Percentiles rank a stretch among this genome's conserved stretches.
phyloP scores from a whole-genome alignment of 1,284 basidiomycete species.

The Rhizoctonia solani region DNA sequence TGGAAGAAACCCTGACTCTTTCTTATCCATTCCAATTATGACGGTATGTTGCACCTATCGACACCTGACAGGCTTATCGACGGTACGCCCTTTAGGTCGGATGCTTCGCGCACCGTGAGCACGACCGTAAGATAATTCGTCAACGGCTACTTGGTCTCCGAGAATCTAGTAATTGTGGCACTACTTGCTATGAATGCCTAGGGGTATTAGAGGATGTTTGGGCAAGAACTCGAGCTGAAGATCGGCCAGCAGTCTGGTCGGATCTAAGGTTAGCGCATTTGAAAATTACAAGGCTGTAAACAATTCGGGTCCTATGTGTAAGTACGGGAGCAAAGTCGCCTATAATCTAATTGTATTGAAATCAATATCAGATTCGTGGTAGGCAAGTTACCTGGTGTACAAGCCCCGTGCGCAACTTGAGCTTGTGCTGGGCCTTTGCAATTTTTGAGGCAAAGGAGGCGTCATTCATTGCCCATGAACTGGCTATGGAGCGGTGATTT shows the following conservation, averaged over 20 bases:
- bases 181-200: not conserved
- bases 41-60: not conserved
- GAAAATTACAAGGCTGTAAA: not conserved
- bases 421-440: too few species aligned
- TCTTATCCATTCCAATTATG: not conserved
- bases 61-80: not conserved
- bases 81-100: not conserved
- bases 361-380: too few species aligned
- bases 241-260: not conserved
- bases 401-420: too few species aligned
- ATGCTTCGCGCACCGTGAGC: not conserved
- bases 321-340: too few species aligned
- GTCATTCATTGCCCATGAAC: too few species aligned
- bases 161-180: not conserved
- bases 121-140: not conserved
- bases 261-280: not conserved
- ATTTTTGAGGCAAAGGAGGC: too few species aligned
- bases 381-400: too few species aligned
- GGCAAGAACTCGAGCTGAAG: not conserved
- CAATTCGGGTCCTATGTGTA: too few species aligned
- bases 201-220: not conserved
- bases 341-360: too few species aligned
- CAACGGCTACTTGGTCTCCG: not conserved
- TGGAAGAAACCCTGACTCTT: constrained; percentile 1
- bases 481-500: too few species aligned